Percentiles rank a stretch among this genome's conserved stretches.
Evolutionary conservation across 78 protist species (phyloP).

Genomic region (Dictyostelium citrinum): DNA sequence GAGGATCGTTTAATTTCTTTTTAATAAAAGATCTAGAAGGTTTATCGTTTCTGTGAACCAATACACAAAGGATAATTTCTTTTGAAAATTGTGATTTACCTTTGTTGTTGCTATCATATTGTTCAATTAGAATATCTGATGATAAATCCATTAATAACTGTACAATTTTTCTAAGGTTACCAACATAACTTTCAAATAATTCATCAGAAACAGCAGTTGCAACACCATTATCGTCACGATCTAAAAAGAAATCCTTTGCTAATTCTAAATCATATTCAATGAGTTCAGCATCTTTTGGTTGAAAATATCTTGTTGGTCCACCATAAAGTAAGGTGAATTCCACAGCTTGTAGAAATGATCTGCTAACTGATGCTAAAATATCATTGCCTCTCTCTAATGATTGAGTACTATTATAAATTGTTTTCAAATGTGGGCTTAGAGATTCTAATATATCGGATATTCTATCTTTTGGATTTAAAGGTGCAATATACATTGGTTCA

Average conservation of each 20-base stretch:
- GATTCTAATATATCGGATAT: conserved; percentile 14
- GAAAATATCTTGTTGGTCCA: conserved; percentile 43
- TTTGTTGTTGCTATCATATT: neutral
- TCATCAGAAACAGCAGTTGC: conserved; percentile 31
- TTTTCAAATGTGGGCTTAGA: conserved; percentile 19
- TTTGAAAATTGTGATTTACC: conserved; percentile 1
- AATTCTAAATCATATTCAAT: conserved; percentile 53
- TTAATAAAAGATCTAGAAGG: conserved; percentile 47
- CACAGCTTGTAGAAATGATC: conserved; percentile 27
- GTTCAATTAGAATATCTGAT: conserved; percentile 35
- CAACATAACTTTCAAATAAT: conserved; percentile 1
- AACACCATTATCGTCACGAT: conserved; percentile 63
- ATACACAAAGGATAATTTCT: neutral
- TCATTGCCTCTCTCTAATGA: conserved; percentile 41
- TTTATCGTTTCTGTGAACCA: conserved; percentile 62
- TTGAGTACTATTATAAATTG: neutral
- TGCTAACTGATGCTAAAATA: conserved; percentile 32
- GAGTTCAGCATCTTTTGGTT: conserved; percentile 22
- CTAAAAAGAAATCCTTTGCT: conserved; percentile 60
- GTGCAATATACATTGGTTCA: neutral
- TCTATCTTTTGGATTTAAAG: neutral
- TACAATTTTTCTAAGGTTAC: neutral
- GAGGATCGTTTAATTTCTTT: conserved; percentile 36
- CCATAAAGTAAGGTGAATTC: conserved; percentile 13
- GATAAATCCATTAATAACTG: conserved; percentile 29